Percentiles rank a stretch among this genome's conserved stretches.
phyloP scores from a whole-genome alignment of 345 rosid species.

The Lumnitzera racemosa region DNA sequence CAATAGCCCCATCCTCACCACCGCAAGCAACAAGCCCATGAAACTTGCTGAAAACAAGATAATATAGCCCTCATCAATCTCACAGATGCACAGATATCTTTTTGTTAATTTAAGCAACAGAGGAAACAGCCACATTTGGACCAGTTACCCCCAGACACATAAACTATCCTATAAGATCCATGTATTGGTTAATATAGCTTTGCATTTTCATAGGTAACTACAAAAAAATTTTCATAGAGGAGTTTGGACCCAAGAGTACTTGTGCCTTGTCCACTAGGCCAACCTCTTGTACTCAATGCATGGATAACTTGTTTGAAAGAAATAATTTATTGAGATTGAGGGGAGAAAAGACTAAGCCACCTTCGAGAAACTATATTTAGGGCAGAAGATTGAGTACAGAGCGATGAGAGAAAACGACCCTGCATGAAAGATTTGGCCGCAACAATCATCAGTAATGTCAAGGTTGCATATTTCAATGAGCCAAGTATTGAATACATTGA shows the following conservation, averaged over 20 bases:
- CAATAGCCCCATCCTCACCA: conserved; percentile 95
- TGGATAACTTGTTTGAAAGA: too few relatives aligned
- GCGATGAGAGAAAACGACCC: conserved; percentile 81
- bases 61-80: conserved; percentile 1
- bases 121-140: too few relatives aligned
- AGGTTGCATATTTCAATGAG: too few relatives aligned
- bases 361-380: conserved; percentile 88
- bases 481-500: not conserved
- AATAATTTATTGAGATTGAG: not conserved
- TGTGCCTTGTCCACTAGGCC: too few relatives aligned
- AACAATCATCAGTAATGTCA: not conserved
- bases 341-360: conserved; percentile 20
- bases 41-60: conserved; percentile 44
- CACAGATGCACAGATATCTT: too few relatives aligned
- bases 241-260: too few relatives aligned
- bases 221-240: too few relatives aligned
- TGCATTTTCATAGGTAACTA: too few relatives aligned
- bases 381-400: conserved; percentile 76
- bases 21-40: conserved; percentile 98
- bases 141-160: too few relatives aligned
- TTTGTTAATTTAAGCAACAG: too few relatives aligned
- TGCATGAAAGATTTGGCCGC: conserved; percentile 14
- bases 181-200: not conserved
- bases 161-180: not conserved
- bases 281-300: too few relatives aligned